Conservation (phyloP, 176 grass and related monocot species). For the Eremochloa ophiuroides region DNA sequence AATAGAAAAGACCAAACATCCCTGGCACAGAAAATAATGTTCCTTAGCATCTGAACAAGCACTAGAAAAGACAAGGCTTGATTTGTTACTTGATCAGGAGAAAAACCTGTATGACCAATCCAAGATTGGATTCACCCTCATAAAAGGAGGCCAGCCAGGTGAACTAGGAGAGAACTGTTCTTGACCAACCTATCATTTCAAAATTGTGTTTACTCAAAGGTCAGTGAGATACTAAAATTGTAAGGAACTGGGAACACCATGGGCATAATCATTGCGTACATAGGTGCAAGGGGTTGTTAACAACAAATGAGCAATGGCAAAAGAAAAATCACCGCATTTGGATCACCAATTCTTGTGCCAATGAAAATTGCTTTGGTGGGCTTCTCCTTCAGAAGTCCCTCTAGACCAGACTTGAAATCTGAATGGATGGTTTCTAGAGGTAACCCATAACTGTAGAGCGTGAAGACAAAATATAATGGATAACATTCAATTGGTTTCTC, state of each 20-base stretch:
- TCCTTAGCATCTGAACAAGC: constrained; percentile 30
- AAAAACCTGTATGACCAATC: constrained; percentile 99
- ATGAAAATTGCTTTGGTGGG: constrained; percentile 97
- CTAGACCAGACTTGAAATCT: constrained; percentile 97
- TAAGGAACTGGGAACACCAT: background rate
- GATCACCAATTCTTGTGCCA: constrained; percentile 98
- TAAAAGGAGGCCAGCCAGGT: constrained; percentile 98
- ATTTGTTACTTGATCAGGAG: constrained; percentile 35
- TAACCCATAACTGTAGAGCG: constrained; percentile 72
- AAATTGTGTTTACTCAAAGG: constrained; percentile 25
- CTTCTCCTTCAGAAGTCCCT: constrained; percentile 72
- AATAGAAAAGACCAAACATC: constrained; percentile 98
- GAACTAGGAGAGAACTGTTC: constrained; percentile 99
- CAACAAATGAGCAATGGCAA: constrained; percentile 16
- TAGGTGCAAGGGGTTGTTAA: constrained; percentile 6
- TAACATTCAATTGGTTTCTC: constrained; percentile 13
- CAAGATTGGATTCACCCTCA: constrained; percentile 99
- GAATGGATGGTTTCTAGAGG: constrained; percentile 79
- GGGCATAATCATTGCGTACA: constrained; percentile 17
- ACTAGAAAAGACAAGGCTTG: constrained; percentile 12
- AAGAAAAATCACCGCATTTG: constrained; percentile 74
- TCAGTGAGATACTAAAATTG: background rate
- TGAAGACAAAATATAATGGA: constrained; percentile 21
- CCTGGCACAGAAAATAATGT: constrained; percentile 48
- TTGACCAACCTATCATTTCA: constrained; percentile 87